phyloP scores from a whole-genome alignment of 106 monocot genomes.

The Ottelia alismoides region DNA sequence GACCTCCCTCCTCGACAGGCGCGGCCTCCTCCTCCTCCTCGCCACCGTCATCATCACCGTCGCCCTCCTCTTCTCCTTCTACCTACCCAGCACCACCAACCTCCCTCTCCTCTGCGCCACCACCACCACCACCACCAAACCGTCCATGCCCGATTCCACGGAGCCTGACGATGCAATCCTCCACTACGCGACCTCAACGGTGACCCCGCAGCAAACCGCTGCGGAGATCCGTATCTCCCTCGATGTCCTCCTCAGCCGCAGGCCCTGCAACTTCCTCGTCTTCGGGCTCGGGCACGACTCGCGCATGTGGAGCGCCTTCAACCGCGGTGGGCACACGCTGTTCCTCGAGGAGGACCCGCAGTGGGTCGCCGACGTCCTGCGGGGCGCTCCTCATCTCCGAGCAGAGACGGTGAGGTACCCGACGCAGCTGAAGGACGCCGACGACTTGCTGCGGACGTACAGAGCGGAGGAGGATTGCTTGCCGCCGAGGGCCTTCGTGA shows the following conservation, averaged over 20 bases:
- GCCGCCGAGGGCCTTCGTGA: too few relatives aligned
- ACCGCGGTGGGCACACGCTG: constrained; percentile 80
- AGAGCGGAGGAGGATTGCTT: too few relatives aligned
- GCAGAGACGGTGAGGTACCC: constrained; percentile 55
- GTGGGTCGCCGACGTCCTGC: constrained; percentile 46
- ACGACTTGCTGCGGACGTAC: constrained; percentile 34
- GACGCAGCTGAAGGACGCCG: constrained; percentile 50
- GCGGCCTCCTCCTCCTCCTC: too few relatives aligned
- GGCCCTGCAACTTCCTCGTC: constrained; percentile 86
- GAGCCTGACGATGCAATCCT: too few relatives aligned
- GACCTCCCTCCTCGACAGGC: too few relatives aligned
- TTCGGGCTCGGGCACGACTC: constrained; percentile 84
- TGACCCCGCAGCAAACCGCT: constrained; percentile 48
- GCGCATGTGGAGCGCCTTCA: constrained; percentile 78
- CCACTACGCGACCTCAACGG: constrained; percentile 48
- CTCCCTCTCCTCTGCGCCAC: too few relatives aligned
- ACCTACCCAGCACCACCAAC: too few relatives aligned
- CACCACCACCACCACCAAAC: too few relatives aligned
- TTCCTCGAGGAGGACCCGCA: constrained; percentile 76
- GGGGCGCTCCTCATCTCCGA: constrained; percentile 31
- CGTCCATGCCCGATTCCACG: too few relatives aligned
- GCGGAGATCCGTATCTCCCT: constrained; percentile 44
- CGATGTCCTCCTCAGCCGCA: constrained; percentile 25
- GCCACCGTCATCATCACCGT: too few relatives aligned
- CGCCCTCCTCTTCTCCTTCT: too few relatives aligned